phyloP scores from a whole-genome alignment of 768 basidiomycete species.

The Cyclocybe cylindracea region DNA sequence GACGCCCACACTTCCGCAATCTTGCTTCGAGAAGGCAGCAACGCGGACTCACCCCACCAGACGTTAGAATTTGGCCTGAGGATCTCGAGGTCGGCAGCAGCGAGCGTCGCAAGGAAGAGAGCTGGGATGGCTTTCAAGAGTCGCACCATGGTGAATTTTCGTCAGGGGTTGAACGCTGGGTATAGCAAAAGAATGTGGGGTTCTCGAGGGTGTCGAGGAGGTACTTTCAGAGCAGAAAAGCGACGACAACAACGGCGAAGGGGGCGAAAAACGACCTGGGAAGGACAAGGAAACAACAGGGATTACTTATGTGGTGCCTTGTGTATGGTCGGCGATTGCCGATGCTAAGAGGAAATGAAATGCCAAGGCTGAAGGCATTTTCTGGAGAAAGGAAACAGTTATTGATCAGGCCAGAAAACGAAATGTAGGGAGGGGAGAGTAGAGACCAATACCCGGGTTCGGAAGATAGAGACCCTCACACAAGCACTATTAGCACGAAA shows the following conservation, averaged over 20 bases:
- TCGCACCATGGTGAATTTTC: slow-evolving; percentile 12
- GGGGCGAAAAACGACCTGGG: background rate
- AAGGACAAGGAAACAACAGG: background rate
- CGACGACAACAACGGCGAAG: too few relatives aligned
- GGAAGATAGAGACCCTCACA: too few relatives aligned
- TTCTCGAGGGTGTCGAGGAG: background rate
- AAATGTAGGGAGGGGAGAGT: too few relatives aligned
- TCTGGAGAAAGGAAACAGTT: too few relatives aligned
- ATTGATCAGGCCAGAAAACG: too few relatives aligned
- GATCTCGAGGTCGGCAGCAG: slow-evolving; percentile 44
- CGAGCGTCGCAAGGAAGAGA: slow-evolving; percentile 38
- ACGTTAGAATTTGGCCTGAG: slow-evolving; percentile 41
- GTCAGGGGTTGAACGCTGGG: background rate
- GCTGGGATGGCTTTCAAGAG: slow-evolving; percentile 20
- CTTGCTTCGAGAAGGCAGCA: background rate
- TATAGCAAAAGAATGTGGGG: background rate
- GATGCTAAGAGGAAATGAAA: too few relatives aligned
- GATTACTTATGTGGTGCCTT: too few relatives aligned
- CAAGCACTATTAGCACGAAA: too few relatives aligned
- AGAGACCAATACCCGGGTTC: too few relatives aligned
- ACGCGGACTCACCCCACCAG: slow-evolving; percentile 62
- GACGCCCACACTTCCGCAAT: too few relatives aligned
- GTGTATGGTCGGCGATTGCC: too few relatives aligned
- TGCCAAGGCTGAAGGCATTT: too few relatives aligned
- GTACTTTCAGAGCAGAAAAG: background rate